phyloP scores from a whole-genome alignment of 192 early-diverging fungal genomes.

The Rhizophagus clarus region DNA sequence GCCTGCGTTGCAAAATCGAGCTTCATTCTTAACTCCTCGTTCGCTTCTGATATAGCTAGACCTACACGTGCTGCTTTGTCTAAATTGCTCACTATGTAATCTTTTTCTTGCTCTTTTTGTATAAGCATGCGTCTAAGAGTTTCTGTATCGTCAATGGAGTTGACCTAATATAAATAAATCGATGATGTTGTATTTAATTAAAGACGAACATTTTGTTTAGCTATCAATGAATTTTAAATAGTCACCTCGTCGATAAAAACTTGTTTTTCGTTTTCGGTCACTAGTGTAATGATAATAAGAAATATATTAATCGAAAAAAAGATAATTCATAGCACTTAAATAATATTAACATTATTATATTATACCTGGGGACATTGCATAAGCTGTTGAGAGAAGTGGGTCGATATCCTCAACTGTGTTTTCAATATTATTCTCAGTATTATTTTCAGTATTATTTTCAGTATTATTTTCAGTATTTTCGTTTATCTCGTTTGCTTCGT shows the following conservation, averaged over 20 bases:
- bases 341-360: not conserved
- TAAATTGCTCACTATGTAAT: conserved; percentile 52
- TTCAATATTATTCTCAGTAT: not conserved
- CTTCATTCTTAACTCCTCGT: conserved; percentile 55
- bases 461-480: not conserved
- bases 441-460: not conserved
- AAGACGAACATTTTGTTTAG: not conserved
- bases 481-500: not conserved
- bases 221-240: not conserved
- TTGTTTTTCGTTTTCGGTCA: conserved; percentile 4
- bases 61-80: conserved; percentile 63
- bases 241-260: conserved; percentile 28
- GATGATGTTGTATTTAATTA: not conserved
- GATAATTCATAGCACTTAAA: not conserved
- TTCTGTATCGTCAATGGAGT: conserved; percentile 51
- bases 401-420: conserved; percentile 1
- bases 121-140: conserved; percentile 52
- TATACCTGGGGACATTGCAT: conserved; percentile 32
- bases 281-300: not conserved
- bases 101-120: conserved; percentile 59
- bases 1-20: conserved; percentile 24
- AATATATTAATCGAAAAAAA: not conserved
- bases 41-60: conserved; percentile 55
- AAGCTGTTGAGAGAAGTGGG: conserved; percentile 17
- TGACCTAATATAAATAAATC: conserved; percentile 37